Evolutionary conservation across 495 filamentous ascomycete genomes (phyloP).

Genomic region (Pyrenula aspistea): DNA sequence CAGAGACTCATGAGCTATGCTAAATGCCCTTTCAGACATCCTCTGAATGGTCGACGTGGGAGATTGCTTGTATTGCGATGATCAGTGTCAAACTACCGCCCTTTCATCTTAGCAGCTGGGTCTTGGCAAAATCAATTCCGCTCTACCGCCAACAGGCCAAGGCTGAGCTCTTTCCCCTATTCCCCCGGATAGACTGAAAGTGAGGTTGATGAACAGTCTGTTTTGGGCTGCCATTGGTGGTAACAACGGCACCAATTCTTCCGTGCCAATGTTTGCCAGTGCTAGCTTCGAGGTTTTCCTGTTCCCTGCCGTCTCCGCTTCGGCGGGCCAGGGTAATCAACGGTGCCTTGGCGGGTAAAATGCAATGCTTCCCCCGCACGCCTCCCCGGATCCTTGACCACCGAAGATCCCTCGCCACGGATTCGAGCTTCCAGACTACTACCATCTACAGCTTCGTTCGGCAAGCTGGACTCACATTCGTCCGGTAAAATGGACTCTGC

Average conservation of each 20-base stretch:
- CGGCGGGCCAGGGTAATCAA: not conserved
- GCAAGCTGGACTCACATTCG: too few species aligned
- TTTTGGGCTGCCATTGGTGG: not conserved
- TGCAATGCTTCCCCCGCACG: not conserved
- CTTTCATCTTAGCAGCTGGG: too few species aligned
- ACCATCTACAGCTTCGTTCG: too few species aligned
- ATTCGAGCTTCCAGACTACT: not conserved
- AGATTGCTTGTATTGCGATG: too few species aligned
- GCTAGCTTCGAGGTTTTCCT: not conserved
- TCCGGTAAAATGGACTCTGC: not conserved
- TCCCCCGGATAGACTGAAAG: not conserved
- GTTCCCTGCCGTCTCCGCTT: not conserved
- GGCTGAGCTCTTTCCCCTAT: too few species aligned
- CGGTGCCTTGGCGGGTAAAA: not conserved
- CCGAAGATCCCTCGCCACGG: not conserved
- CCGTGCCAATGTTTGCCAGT: not conserved
- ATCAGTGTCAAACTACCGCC: too few species aligned
- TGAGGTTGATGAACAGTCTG: not conserved
- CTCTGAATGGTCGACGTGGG: too few species aligned
- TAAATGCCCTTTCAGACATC: too few species aligned
- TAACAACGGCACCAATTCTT: not conserved
- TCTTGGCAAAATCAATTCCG: too few species aligned
- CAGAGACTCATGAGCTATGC: too few species aligned
- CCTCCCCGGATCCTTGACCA: not conserved
- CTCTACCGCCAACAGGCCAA: too few species aligned